Conservation (phyloP, 805 yeast species). For the Ogataea siamensis region DNA sequence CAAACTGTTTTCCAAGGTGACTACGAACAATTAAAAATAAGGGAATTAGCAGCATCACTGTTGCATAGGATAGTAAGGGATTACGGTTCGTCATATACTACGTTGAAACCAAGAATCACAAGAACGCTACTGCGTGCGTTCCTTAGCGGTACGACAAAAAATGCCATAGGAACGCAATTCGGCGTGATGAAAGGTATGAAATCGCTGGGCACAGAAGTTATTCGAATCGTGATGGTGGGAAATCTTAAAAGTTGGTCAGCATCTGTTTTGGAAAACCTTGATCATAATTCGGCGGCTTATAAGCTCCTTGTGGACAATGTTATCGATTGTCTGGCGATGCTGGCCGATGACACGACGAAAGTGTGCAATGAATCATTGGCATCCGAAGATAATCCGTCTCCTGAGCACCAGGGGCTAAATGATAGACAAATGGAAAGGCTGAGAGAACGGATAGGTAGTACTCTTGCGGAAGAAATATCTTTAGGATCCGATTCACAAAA, state of each 20-base stretch:
- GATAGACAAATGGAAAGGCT: conserved; percentile 37
- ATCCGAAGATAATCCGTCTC: background rate
- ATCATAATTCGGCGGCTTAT: conserved; percentile 22
- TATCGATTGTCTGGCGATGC: conserved; percentile 52
- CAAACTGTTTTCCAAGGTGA: conserved; percentile 24
- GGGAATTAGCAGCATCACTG: conserved; percentile 86
- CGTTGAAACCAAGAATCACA: conserved; percentile 89
- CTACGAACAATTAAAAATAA: conserved; percentile 51
- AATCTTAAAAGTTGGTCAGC: conserved; percentile 79
- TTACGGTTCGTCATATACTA: conserved; percentile 82
- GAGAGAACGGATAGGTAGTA: conserved; percentile 57
- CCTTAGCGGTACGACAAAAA: conserved; percentile 62
- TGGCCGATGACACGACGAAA: conserved; percentile 40
- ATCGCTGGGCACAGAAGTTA: conserved; percentile 83
- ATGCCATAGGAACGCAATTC: conserved; percentile 85
- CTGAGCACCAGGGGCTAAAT: conserved; percentile 26
- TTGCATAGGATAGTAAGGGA: conserved; percentile 73
- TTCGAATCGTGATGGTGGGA: conserved; percentile 79
- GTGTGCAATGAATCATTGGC: conserved; percentile 30
- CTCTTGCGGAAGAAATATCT: conserved; percentile 49
- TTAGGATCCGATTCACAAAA: conserved; percentile 48
- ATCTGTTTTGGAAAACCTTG: conserved; percentile 44
- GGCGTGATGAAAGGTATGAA: conserved; percentile 87
- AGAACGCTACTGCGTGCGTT: conserved; percentile 90
- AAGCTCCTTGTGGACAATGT: conserved; percentile 43